Evolutionary conservation across 495 filamentous ascomycete species (phyloP), one percentile per base, ranked within the genome.

Genomic region (Zalerion maritima): DNA sequence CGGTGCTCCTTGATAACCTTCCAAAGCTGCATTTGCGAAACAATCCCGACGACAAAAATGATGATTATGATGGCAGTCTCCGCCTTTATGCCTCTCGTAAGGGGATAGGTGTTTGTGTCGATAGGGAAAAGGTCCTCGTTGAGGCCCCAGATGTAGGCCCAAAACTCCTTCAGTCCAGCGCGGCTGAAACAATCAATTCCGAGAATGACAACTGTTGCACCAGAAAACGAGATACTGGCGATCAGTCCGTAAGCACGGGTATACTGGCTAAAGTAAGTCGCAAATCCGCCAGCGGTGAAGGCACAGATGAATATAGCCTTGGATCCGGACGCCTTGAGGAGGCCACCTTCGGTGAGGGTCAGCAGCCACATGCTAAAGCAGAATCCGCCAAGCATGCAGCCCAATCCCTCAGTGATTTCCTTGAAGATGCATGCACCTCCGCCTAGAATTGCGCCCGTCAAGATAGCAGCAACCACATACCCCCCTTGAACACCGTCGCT

Each of bases 81-180:
- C 14, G 87, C 87, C 7, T 69, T 67, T 21, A 94, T 89, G 7
- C 81, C 81, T 24, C 78, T 75, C 0, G 87, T 94, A 3, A 93
- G 62, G 0, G 87, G 87, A 46, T 92, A 96, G 0, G 78, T 84
- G 18, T 62, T 58, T 1, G 78, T 75, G 14, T 64, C 63, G 12
- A 81, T 53, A 0, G 87, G 86, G 43, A 94, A 94, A 3, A 82
- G 55, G 14, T 80, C 61, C 20, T 69, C 58, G 47, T 94, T 94
- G 20, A 94, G 59, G 28, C 62, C 62, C 87, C 87, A 96, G 18
- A 93, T 69, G 47, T 92, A 96, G 6, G 84, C 64, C 87, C 87
- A 96, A 35, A 94, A 94, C 46, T 94, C 87, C 46, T 89, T 93
- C 41, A 92, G 54, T 0, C 87, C 87, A 8, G 85, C 87, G 28